Percentiles rank a stretch among this genome's conserved stretches.
These are phyloP conservation scores for Xylaria cubensis DNA, from an alignment of 495 filamentous ascomycete species.

Conservation along the genomic window DNA sequence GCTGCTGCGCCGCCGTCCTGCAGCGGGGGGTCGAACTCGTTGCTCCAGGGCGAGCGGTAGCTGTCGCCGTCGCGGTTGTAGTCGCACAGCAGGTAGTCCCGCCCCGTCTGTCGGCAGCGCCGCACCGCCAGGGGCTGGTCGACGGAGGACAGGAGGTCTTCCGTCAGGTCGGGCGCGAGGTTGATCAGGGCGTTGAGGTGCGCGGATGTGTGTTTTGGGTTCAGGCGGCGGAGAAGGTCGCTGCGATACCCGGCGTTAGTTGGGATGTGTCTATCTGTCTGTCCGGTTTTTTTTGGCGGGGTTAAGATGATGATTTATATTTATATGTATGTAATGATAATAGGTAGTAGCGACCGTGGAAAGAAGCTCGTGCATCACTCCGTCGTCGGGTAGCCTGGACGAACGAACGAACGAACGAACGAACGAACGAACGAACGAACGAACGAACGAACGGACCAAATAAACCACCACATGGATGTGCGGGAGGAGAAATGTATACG, in stretches of 20 bases:
- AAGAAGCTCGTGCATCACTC: background rate
- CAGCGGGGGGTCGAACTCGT: constrained; percentile 92
- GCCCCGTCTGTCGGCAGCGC: constrained; percentile 83
- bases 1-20: constrained; percentile 53
- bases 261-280: background rate
- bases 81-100: constrained; percentile 98
- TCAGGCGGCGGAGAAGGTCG: constrained; percentile 97
- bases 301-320: no score
- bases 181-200: constrained; percentile 86
- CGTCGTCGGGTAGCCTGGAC: background rate
- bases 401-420: background rate
- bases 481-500: constrained; percentile 39
- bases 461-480: background rate
- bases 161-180: constrained; percentile 88
- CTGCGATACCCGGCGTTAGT: constrained; percentile 51
- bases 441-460: background rate
- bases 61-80: constrained; percentile 99
- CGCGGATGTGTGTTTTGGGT: constrained; percentile 84
- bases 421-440: background rate
- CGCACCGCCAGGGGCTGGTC: constrained; percentile 91
- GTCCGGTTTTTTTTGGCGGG: no score
- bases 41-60: constrained; percentile 96
- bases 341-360: no score
- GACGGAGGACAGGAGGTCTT: constrained; percentile 96
- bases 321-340: background rate